Evolutionary conservation across 805 yeast genomes (phyloP).

Genomic region (Barnettozyma vustinii): DNA sequence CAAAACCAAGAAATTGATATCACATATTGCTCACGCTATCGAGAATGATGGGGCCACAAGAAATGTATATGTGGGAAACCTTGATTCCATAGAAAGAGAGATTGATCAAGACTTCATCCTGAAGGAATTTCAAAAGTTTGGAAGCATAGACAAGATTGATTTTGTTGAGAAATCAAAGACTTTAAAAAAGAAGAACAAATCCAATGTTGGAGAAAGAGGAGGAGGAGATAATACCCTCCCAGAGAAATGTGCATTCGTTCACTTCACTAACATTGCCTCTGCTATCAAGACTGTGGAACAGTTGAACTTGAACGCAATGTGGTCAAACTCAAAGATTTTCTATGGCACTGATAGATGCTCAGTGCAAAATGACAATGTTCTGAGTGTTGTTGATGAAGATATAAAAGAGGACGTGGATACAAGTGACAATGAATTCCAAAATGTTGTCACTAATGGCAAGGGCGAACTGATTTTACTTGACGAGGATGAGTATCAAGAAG

Average conservation of each 20-base stretch:
- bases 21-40: conserved; percentile 36
- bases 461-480: conserved; percentile 1
- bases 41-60: conserved; percentile 88
- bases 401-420: neutral
- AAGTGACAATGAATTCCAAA: conserved; percentile 1
- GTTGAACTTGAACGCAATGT: conserved; percentile 60
- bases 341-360: conserved; percentile 95
- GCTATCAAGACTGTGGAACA: conserved; percentile 84
- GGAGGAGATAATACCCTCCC: conserved; percentile 33
- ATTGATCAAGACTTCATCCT: conserved; percentile 38
- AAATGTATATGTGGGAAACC: conserved; percentile 81
- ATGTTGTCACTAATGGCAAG: conserved; percentile 1
- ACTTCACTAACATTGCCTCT: conserved; percentile 74
- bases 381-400: conserved; percentile 3
- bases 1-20: conserved; percentile 23
- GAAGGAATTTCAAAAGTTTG: conserved; percentile 48
- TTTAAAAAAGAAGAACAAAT: no score
- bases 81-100: conserved; percentile 41
- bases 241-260: conserved; percentile 73
- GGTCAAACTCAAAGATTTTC: conserved; percentile 69
- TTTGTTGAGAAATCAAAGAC: conserved; percentile 39
- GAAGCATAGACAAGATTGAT: conserved; percentile 60
- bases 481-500: neutral
- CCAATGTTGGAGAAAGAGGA: conserved; percentile 27
- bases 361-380: conserved; percentile 6